Base-by-base conservation (phyloP, 208 protist genomes). In the Trypanosoma congolense region DNA sequence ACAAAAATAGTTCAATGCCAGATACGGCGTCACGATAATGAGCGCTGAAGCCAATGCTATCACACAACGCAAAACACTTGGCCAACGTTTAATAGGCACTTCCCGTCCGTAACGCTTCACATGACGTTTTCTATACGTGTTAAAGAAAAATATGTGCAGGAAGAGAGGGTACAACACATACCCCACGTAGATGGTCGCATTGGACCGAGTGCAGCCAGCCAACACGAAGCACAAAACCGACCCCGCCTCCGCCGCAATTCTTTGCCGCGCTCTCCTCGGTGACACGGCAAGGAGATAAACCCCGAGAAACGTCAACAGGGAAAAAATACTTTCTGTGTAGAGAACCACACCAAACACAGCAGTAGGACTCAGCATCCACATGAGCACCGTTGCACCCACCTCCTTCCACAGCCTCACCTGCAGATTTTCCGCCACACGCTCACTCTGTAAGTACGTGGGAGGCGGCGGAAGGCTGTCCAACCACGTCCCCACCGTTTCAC, bases 291-390 rank as follows among this genome's bases (percentile, higher is more conserved):
- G 57, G 3, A 65, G 47, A 69, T 90, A 89, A 0, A 93, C 24
- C 10, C 75, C 86, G 2, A 73, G 4, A 35, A 93, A 77, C 0
- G 75, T 75, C 22, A 76, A 44, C 5, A 86, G 54, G 0, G 73
- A 69, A 52, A 86, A 93, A 18, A 87, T 44, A 48, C 73, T 81
- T 44, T 93, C 82, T 2, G 86, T 93, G 70, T 93, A 93, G n/a
- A 72, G 42, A 28, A 56, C 75, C 16, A 87, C 77, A 4, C 75
- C 73, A 68, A 90, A 93, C 3, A 93, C 72, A 59, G 69, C 65
- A 19, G 86, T 51, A 2, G 86, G 86, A 21, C 67, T 78, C 30
- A 85, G 26, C 16, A 89, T 52, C 74, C 76, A 90, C 30, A 83
- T 42, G 16, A 90, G 49, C 35, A 65, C 48, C 29, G 73, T 49